Evolutionary conservation across 2,329 filamentous ascomycete species (phyloP).

Genomic region (Catunica adiposa): DNA sequence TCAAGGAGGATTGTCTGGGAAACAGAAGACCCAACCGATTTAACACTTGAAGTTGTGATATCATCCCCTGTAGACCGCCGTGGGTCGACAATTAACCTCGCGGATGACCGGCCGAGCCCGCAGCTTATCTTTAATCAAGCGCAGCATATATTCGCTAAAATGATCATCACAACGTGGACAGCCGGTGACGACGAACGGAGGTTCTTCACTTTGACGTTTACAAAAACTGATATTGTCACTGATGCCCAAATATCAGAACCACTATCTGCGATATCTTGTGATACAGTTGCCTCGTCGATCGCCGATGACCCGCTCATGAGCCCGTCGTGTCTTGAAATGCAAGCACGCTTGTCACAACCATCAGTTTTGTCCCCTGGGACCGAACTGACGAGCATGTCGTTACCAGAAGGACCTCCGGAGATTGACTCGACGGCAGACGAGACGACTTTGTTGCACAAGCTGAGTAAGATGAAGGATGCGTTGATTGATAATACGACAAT

Average conservation of each 20-base stretch:
- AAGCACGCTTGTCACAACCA: neutral
- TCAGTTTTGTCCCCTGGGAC: neutral
- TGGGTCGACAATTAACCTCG: neutral
- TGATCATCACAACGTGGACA: slow-evolving; percentile 63
- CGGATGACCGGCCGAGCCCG: neutral
- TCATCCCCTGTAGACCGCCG: slow-evolving; percentile 2
- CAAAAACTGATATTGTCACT: slow-evolving; percentile 32
- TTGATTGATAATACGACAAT: slow-evolving; percentile 58
- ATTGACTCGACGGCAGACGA: slow-evolving; percentile 19
- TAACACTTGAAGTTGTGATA: slow-evolving; percentile 10
- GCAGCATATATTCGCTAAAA: slow-evolving; percentile 43
- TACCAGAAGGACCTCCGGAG: slow-evolving; percentile 1
- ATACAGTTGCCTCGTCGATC: neutral
- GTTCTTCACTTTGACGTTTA: slow-evolving; percentile 63
- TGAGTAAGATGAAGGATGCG: slow-evolving; percentile 59
- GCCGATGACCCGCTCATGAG: neutral
- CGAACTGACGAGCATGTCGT: neutral
- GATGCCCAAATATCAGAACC: slow-evolving; percentile 12
- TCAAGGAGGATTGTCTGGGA: slow-evolving; percentile 3
- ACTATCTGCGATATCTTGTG: slow-evolving; percentile 21
- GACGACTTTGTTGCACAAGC: slow-evolving; percentile 55
- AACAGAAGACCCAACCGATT: slow-evolving; percentile 6
- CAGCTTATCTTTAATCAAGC: slow-evolving; percentile 18
- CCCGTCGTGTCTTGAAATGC: neutral
- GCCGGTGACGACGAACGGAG: slow-evolving; percentile 44